Conservation (phyloP, 805 yeast species). For the Citeromyces nyonsensis region DNA sequence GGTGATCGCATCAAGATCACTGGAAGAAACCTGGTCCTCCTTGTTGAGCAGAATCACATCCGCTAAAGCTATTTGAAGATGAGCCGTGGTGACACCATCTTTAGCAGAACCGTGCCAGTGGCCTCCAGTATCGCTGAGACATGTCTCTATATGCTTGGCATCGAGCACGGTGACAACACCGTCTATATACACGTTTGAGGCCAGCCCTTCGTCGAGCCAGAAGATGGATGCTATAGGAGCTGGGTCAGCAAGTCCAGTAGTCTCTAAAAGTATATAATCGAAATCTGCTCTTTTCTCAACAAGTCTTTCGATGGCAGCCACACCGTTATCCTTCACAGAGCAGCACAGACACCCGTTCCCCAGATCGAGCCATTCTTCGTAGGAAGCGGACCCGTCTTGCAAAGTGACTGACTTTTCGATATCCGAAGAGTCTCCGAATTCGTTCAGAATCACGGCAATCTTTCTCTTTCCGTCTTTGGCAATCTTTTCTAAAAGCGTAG, state of each 20-base stretch:
- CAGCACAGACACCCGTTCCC: constrained; percentile 97
- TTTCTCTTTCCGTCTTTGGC: constrained; percentile 56
- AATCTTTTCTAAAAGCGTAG: constrained; percentile 65
- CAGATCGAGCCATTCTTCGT: constrained; percentile 90
- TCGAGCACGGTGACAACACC: constrained; percentile 87
- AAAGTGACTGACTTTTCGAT: constrained; percentile 81
- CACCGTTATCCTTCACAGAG: constrained; percentile 91
- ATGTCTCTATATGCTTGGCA: constrained; percentile 43
- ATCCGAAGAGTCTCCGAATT: constrained; percentile 81
- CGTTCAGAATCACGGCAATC: constrained; percentile 84
- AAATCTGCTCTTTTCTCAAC: constrained; percentile 53
- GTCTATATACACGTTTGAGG: constrained; percentile 76
- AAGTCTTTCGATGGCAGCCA: constrained; percentile 80
- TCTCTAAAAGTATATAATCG: constrained; percentile 85
- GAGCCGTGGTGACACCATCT: constrained; percentile 52
- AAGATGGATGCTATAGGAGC: constrained; percentile 96
- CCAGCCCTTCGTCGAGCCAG: constrained; percentile 88
- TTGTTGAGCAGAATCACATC: constrained; percentile 76
- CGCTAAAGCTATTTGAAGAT: constrained; percentile 79
- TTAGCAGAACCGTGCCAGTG: constrained; percentile 37
- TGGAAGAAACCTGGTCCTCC: constrained; percentile 32
- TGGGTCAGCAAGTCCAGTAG: constrained; percentile 95
- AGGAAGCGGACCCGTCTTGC: constrained; percentile 29
- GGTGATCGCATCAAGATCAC: constrained; percentile 13
- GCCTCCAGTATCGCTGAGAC: constrained; percentile 59